Conservation (phyloP, 345 rosid species). For the Turnera subulata region DNA sequence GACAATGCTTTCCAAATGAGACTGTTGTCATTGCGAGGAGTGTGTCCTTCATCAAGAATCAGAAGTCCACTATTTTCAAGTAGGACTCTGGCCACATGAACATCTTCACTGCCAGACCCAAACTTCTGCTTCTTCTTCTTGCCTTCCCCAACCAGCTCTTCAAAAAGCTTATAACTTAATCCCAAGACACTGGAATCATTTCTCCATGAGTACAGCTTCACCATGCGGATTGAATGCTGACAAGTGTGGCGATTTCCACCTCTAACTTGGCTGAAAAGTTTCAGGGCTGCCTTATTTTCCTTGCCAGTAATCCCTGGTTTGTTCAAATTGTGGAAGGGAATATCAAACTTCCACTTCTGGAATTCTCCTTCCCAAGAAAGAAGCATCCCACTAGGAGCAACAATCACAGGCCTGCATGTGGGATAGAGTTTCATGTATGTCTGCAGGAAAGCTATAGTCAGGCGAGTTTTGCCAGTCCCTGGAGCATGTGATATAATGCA, state of each 20-base stretch:
- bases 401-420: slow-evolving; percentile 53
- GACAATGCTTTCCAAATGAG: slow-evolving; percentile 52
- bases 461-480: slow-evolving; percentile 81
- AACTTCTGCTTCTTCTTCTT: slow-evolving; percentile 8
- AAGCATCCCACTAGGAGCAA: slow-evolving; percentile 71
- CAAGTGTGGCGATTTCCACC: slow-evolving; percentile 9
- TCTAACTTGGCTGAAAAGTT: slow-evolving; percentile 9
- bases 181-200: slow-evolving; percentile 45
- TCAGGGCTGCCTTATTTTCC: slow-evolving; percentile 34
- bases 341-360: slow-evolving; percentile 49
- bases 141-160: slow-evolving; percentile 43
- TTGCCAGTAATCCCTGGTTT: slow-evolving; percentile 35
- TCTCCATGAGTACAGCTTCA: slow-evolving; percentile 65
- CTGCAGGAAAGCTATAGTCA: slow-evolving; percentile 59
- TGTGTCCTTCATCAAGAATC: slow-evolving; percentile 81
- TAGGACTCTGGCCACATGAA: slow-evolving; percentile 34
- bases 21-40: slow-evolving; percentile 52
- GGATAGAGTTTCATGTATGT: slow-evolving; percentile 43
- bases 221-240: slow-evolving; percentile 25
- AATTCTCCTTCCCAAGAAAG: slow-evolving; percentile 84
- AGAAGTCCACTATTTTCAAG: slow-evolving; percentile 44
- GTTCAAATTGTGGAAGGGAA: slow-evolving; percentile 60
- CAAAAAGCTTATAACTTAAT: slow-evolving; percentile 57
- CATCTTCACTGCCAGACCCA: slow-evolving; percentile 17
- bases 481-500: slow-evolving; percentile 87